Percentiles rank a stretch among this genome's conserved stretches.
Evolutionary conservation across 306 rosid genomes (phyloP).

Genomic region (Castanospermum australe): DNA sequence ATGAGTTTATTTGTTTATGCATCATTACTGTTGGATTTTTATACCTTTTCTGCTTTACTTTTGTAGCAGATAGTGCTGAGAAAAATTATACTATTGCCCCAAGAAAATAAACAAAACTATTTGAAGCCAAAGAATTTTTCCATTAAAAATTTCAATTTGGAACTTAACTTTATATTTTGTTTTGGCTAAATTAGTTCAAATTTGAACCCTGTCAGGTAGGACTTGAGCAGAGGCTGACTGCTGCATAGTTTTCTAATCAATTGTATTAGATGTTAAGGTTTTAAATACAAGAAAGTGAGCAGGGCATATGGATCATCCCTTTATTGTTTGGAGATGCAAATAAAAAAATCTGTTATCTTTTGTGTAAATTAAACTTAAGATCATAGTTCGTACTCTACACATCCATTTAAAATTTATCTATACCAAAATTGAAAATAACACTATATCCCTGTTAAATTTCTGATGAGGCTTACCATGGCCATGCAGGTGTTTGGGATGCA

Average conservation of each 20-base stretch:
- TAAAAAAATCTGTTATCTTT: neutral
- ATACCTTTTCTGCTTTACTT: neutral
- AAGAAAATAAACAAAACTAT: neutral
- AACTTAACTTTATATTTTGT: neutral
- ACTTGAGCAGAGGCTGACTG: neutral
- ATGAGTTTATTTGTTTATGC: neutral
- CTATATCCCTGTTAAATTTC: constrained; percentile 12
- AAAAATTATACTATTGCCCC: neutral
- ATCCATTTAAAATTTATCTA: constrained; percentile 12
- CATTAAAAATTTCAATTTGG: neutral
- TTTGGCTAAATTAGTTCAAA: neutral
- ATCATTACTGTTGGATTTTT: neutral
- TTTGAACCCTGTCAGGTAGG: neutral
- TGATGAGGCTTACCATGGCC: constrained; percentile 30
- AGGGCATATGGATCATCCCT: neutral
- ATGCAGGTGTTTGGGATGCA: constrained; percentile 93
- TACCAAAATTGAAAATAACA: neutral
- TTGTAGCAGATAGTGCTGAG: neutral
- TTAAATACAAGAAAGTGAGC: neutral
- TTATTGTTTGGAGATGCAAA: neutral
- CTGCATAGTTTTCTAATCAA: neutral
- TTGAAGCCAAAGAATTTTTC: neutral
- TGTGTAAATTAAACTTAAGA: neutral
- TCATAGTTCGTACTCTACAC: neutral
- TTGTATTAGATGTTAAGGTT: neutral